Evolutionary conservation across 176 grass and related monocot species (phyloP), one percentile per base, ranked within the genome.

Genomic region (Paspalum vaginatum): DNA sequence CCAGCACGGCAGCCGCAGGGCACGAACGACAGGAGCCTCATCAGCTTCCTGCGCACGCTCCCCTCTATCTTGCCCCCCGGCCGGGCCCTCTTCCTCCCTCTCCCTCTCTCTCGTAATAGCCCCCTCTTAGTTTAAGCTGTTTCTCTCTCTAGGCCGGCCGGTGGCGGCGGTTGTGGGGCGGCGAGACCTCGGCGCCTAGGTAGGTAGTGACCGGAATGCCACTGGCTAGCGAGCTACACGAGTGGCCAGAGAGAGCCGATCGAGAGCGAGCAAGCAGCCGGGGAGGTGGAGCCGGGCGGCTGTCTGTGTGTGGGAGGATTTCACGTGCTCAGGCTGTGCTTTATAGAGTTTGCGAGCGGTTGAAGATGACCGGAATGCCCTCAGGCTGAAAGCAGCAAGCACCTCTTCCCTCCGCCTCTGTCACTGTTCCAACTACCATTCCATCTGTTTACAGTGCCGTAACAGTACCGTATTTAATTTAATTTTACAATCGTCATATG

Each of bases 11-110:
- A 85, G 71, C 89, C 85, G 5, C 81, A 91, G 79, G 85, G 85
- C 65, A 91, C 89, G 76, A 91, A 84, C 65, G 85, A 86, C 80
- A 87, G 72, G 77, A 91, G 89, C 85, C 89, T 87, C 89, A 91
- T 91, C 50, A 90, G 70, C 80, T 84, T 86, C 62, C 80, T 70
- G 75, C 68, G 80, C 80, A 90, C 68, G 68, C 79, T 49, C 75
- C 79, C 68, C 75, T 76, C 88, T 87, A 79, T 87, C 61, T 76
- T 83, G 60, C 15, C 24, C 80, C 44, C 20, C 11, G 17, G 8
- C 21, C 22, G 20, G 57, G 11, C 57, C 22, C 20, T 13, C 61
- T 41, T 56, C 41, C 49, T 72, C 59, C 72, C 4, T 0, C 0
- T 6, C 73, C 52, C n/a, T 68, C 12, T 70, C 11, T 61, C 60